Base-by-base conservation (phyloP, 805 yeast species). In the Hanseniaspora thailandica region DNA sequence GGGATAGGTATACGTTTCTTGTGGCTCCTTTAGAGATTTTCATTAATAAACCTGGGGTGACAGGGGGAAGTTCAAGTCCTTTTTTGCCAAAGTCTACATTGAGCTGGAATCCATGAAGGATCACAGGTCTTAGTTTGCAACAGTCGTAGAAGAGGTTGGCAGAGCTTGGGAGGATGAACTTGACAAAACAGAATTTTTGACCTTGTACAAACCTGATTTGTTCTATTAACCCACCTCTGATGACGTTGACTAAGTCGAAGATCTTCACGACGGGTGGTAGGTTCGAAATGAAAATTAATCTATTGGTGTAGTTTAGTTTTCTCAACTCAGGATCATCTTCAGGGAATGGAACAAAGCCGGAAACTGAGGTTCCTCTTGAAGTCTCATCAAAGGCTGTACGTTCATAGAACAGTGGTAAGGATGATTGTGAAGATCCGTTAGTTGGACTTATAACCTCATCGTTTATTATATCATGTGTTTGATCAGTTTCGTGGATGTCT, bases 221-320 rank as follows among this genome's bases (percentile, higher is more conserved):
- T 61, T 84, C 88, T 40, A 84, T 70, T 19, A 80, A 67, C n/a
- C 94, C 94, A 40, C 90, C 90, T 59, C 89, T 73, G 28, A 84
- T 81, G 44, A 77, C 78, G 62, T 84, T 84, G 59, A 89, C 84
- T 45, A 84, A 75, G 60, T 84, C 89, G 62, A 83, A 90, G 1
- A 77, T 74, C 5, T 80, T 76, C 0, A 87, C 78, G 47, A 75
- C 72, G 8, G 81, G 76, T 56, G 81, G 82, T 47, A 84, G 69
- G 58, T 80, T 81, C 5, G 86, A 85, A 43, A 84, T 69, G 61
- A 78, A 84, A 17, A 84, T 76, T 1, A 89, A 80, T 63, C 94
- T 71, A 62, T 84, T 84, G n/a, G 36, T 48, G 38, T 34, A 26
- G 31, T 55, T 28, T 5, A 22, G 8, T 17, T 30, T 34, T n/a